These are phyloP conservation scores for Angomonas desouzai DNA, from an alignment of 208 protist species.

Conservation along the genomic window DNA sequence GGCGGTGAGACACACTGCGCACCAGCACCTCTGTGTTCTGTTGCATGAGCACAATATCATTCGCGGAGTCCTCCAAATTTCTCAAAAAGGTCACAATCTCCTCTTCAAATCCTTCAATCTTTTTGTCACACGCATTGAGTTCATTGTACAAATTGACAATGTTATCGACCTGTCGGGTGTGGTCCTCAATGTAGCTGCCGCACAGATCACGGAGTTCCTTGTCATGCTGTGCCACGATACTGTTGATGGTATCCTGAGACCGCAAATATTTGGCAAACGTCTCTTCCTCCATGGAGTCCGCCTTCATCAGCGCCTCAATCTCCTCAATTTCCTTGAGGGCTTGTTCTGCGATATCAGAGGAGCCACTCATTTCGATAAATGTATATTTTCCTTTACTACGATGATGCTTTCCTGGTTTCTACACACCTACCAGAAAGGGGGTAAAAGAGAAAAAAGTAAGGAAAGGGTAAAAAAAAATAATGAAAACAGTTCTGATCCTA, in stretches of 20 bases:
- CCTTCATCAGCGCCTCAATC: conserved; percentile 67
- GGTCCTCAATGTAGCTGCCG: conserved; percentile 59
- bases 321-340: conserved; percentile 52
- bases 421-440: conserved; percentile 2
- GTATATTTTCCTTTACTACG: neutral
- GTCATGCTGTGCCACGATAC: conserved; percentile 47
- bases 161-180: conserved; percentile 46
- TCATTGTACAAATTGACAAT: conserved; percentile 70
- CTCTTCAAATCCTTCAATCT: conserved; percentile 78
- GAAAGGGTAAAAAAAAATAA: neutral
- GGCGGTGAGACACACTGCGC: conserved; percentile 66
- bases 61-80: conserved; percentile 61
- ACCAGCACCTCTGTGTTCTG: conserved; percentile 64
- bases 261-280: conserved; percentile 51
- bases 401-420: conserved; percentile 2
- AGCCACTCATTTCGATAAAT: conserved; percentile 12
- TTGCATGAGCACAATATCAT: conserved; percentile 83
- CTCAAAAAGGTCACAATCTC: conserved; percentile 82
- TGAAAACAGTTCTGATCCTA: neutral
- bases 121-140: conserved; percentile 58
- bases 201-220: conserved; percentile 52
- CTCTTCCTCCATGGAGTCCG: conserved; percentile 38
- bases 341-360: conserved; percentile 35
- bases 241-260: conserved; percentile 37
- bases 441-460: conserved; percentile 10